Base-by-base conservation (phyloP, 1,139 yeast genomes). In the Hanseniaspora gamundiae region DNA sequence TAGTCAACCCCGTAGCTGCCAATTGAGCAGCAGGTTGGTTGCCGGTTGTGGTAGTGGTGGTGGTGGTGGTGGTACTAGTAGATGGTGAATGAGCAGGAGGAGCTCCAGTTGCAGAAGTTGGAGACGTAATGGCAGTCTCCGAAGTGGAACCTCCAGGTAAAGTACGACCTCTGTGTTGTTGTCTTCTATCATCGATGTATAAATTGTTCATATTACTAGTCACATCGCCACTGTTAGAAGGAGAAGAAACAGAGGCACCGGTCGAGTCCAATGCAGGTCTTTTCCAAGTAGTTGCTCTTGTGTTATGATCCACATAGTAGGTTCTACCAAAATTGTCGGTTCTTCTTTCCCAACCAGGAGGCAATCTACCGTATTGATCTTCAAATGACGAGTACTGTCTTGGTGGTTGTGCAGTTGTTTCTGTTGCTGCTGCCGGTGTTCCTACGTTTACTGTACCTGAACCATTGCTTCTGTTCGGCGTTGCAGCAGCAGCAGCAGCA, bases 331-430 rank as follows among this genome's bases (percentile, higher is more conserved):
- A 84, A 61, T 87, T 87, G 63, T 91, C 99, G 1, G 97, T 88
- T 64, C 97, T 78, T 55, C 98, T 78, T 65, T 91, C 99, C 98
- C 98, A 91, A 2, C 99, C 99, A 3, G 96, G 85, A 5, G 98
- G 99, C 53, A 91, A 71, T 57, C 96, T 74, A 41, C 99, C 99
- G 56, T 80, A 78, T 60, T 91, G 97, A 65, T 91, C 99, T 64
- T 91, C 98, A 61, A 91, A 91, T 1, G 97, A 85, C 2, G 94
- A 83, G 55, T 79, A 81, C 53, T 80, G 91, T 58, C 86, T 73
- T 53, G 65, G 66, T 31, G 61, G 51, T 29, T 50, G 46, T 38
- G 51, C 27, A 21, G 55, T 43, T 20, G 54, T 49, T 27, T 57
- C 46, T 20, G 54, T 51, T 29, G 57, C 46, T 17, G 54, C 43